phyloP scores from a whole-genome alignment of 345 rosid genomes.

The Carallia brachiata region DNA sequence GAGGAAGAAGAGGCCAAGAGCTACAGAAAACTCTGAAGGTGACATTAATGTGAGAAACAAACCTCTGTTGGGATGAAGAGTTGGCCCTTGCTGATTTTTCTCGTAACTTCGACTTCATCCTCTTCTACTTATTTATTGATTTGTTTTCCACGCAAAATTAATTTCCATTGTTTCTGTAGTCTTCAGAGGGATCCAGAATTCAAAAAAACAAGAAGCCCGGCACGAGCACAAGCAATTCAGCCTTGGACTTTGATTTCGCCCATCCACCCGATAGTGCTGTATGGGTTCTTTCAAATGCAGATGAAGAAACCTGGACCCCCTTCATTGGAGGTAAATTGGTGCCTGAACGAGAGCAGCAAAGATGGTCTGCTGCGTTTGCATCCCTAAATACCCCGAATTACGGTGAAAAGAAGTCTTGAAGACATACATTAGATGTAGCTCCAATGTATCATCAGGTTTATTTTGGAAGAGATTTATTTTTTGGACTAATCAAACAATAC shows the following conservation, averaged over 20 bases:
- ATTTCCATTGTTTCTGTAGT: conserved; percentile 24
- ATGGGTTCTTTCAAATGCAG: conserved; percentile 43
- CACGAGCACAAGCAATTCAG: conserved; percentile 7
- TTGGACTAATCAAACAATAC: no score
- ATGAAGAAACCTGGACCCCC: conserved; percentile 49
- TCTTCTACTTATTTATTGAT: background rate
- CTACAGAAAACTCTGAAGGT: conserved; percentile 24
- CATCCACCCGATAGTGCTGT: conserved; percentile 49
- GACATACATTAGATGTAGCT: background rate
- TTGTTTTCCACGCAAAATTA: background rate
- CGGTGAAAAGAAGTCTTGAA: conserved; percentile 1
- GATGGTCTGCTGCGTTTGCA: conserved; percentile 51
- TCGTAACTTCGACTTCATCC: background rate
- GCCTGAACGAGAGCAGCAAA: conserved; percentile 32
- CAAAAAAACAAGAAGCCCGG: conserved; percentile 30
- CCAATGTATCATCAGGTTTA: no score
- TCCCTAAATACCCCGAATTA: conserved; percentile 20
- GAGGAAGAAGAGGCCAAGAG: conserved; percentile 25
- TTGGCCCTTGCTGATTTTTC: background rate
- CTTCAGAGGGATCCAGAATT: conserved; percentile 28
- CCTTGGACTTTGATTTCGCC: conserved; percentile 42
- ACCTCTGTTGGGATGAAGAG: background rate
- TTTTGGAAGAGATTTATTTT: no score
- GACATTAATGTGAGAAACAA: conserved; percentile 36
- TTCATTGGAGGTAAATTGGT: conserved; percentile 38